Base-by-base conservation (phyloP, 352 stramenopile species). In the Phytophthora hibernalis region DNA sequence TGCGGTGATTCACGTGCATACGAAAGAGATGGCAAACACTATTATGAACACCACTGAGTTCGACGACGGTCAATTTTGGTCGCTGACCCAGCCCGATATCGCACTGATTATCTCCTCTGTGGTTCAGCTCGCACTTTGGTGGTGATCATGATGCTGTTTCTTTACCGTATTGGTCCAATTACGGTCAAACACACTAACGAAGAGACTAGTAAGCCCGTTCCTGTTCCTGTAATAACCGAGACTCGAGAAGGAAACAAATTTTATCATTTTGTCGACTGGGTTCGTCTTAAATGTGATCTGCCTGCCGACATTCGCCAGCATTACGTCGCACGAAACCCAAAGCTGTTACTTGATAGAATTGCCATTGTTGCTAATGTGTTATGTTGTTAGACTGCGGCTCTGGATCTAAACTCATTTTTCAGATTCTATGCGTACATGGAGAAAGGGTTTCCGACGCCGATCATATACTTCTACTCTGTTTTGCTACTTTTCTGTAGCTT, bases 331-430 rank as follows among this genome's bases (percentile, higher is more conserved):
- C 11, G 37, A 13, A 42, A 18, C 11, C 16, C 9, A 31, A 16
- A 44, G 37, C 15, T 44, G 16, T 11, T 21, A 8, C 5, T 21
- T 44, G 37, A 12, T 21, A 5, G 15, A 21, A 44, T 10, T 44
- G 13, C 7, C 12, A 18, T 16, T 44, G 7, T 11, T 22, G 13
- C 37, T 44, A 44, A 44, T 44, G 21, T 11, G 15, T 44, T 9
- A 21, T 21, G 37, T 21, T 44, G 12, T 55, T 58, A 84, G 76
- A 76, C 54, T 24, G 70, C 76, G 0, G 38, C 68, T 13, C 43
- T 78, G 15, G 76, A 79, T 40, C 30, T 79, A 83, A 80, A 44
- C 61, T 83, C 24, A 68, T 71, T 26, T 80, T 80, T 21, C 71
- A 80, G 68, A 67, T 63, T 81, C 9, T 43, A 65, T 21, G 49